A percentile compares a stretch with the other conserved stretches of the same genome.
These are phyloP conservation scores for Gonium pectorale DNA, from an alignment of 139 green algal genomes.

Conservation along the genomic window DNA sequence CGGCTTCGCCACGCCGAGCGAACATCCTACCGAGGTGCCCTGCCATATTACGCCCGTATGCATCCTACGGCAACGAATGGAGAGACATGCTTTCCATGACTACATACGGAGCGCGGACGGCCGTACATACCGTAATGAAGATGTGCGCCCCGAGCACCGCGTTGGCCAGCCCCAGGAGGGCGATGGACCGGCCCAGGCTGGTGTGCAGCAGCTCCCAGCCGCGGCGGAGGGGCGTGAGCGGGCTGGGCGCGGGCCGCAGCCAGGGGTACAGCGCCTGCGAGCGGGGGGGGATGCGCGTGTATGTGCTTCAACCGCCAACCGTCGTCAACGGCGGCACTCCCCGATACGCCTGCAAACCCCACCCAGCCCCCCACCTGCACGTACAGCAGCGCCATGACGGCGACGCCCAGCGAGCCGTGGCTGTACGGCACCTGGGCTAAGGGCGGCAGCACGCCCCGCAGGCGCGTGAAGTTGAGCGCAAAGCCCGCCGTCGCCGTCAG, in stretches of 20 bases:
- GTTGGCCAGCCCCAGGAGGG: constrained; percentile 41
- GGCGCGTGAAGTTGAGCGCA: not conserved
- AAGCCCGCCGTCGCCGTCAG: not conserved
- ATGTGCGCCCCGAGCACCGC: constrained; percentile 38
- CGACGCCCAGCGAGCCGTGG: constrained; percentile 33
- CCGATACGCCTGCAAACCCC: too few relatives aligned
- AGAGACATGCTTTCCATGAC: too few relatives aligned
- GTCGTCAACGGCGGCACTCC: too few relatives aligned
- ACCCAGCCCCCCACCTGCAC: constrained; percentile 27
- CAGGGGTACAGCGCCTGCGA: constrained; percentile 41
- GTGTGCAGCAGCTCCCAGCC: constrained; percentile 43
- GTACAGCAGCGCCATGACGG: constrained; percentile 22
- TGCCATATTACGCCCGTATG: too few relatives aligned
- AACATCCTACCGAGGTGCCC: too few relatives aligned
- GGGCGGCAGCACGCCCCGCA: not conserved
- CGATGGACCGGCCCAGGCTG: constrained; percentile 18
- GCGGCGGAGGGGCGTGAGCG: not conserved
- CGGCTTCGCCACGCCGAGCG: too few relatives aligned
- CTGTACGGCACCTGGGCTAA: not conserved
- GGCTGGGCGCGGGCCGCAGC: constrained; percentile 10
- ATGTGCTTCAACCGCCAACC: too few relatives aligned
- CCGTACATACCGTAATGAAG: constrained; percentile 15
- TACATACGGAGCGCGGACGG: too few relatives aligned
- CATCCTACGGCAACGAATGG: too few relatives aligned
- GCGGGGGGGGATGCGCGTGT: not conserved